These are phyloP conservation scores for Trichoderma sp. DNA, from an alignment of 2,329 filamentous ascomycete genomes.

Conservation along the genomic window DNA sequence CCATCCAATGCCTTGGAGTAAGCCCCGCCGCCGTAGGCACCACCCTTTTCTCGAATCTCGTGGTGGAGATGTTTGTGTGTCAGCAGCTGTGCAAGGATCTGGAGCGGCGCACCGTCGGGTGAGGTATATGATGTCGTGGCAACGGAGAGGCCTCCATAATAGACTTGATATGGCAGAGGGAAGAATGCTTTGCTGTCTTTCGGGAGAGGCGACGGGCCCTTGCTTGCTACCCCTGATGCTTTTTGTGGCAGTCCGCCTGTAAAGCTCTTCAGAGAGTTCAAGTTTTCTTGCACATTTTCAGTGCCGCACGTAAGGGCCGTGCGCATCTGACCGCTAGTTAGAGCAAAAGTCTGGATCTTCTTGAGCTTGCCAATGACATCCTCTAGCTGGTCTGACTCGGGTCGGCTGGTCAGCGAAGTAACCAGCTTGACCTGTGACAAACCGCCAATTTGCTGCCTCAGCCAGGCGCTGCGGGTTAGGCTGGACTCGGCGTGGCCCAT, in stretches of 20 bases:
- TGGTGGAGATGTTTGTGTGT: slow-evolving; percentile 97
- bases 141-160: slow-evolving; percentile 82
- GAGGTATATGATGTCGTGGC: slow-evolving; percentile 83
- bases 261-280: slow-evolving; percentile 70
- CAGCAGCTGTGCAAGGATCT: slow-evolving; percentile 85
- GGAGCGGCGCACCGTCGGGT: slow-evolving; percentile 73
- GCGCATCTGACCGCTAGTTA: slow-evolving; percentile 70
- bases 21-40: slow-evolving; percentile 91
- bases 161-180: slow-evolving; percentile 94
- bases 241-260: slow-evolving; percentile 45
- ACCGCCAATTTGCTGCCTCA: slow-evolving; percentile 85
- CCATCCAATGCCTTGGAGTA: slow-evolving; percentile 79
- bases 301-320: slow-evolving; percentile 82
- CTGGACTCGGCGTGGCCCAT: slow-evolving; percentile 80
- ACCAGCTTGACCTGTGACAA: slow-evolving; percentile 86
- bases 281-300: slow-evolving; percentile 71
- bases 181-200: slow-evolving; percentile 78
- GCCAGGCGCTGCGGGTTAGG: slow-evolving; percentile 69
- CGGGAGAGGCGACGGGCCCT: slow-evolving; percentile 40
- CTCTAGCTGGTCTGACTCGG: slow-evolving; percentile 66
- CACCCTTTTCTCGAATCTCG: slow-evolving; percentile 96
- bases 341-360: slow-evolving; percentile 75
- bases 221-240: slow-evolving; percentile 44
- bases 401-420: slow-evolving; percentile 73
- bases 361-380: slow-evolving; percentile 84